phyloP scores from a whole-genome alignment of 768 basidiomycete genomes.

The Tulasnella sp. region DNA sequence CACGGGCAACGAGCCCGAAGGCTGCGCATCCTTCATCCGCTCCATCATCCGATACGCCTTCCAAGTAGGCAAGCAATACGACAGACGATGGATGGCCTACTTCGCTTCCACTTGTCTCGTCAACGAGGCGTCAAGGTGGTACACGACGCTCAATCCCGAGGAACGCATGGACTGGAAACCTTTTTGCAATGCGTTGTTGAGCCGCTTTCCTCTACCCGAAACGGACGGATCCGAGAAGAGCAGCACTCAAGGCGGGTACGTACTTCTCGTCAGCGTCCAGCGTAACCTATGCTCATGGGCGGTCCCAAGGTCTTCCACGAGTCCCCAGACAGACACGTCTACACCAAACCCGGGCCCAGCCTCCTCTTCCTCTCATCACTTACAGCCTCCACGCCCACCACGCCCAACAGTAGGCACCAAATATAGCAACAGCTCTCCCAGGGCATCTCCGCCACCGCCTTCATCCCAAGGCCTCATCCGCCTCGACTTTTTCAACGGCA shows the following conservation, averaged over 20 bases:
- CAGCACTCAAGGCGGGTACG: no score
- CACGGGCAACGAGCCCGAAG: not conserved
- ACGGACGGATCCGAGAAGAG: no score
- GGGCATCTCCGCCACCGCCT: not conserved
- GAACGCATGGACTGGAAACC: not conserved
- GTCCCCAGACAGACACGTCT: no score
- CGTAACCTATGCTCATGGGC: no score
- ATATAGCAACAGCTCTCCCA: not conserved
- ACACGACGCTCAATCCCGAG: not conserved
- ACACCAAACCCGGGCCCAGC: not conserved
- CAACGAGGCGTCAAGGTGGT: not conserved
- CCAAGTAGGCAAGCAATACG: not conserved
- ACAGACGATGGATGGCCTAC: not conserved
- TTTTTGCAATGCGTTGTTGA: not conserved
- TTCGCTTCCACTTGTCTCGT: not conserved
- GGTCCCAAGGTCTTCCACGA: no score
- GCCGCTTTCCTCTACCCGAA: not conserved
- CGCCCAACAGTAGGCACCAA: not conserved
- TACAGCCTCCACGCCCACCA: not conserved
- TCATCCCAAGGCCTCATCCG: not conserved
- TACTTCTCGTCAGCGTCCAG: no score
- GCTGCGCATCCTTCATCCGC: not conserved
- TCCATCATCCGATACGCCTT: not conserved
- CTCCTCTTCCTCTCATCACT: not conserved
- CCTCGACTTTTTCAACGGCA: not conserved